Evolutionary conservation across 768 basidiomycete genomes (phyloP), one percentile per base, ranked within the genome.

Genomic region (Floccularia luteovirens): DNA sequence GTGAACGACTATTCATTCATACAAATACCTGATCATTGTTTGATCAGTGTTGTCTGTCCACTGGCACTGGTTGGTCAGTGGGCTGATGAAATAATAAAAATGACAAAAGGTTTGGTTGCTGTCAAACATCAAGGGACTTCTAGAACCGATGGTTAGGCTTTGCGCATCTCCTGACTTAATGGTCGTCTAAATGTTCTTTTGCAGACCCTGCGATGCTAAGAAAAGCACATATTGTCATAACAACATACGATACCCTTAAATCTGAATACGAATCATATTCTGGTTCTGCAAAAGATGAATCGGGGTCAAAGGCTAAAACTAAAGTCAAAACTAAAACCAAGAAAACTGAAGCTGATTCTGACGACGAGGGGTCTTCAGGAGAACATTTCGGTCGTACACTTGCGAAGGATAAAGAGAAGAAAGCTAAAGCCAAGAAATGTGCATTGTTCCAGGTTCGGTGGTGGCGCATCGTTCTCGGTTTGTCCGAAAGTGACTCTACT

Each of bases 11-110:
- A 5, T 38, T 35, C 19, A 23, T 14, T 31, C 20, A 25, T 28
- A 23, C 14, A 16, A 5, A 32, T 24, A 22, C 25, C 27, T 35
- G 41, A 41, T 41, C 19, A 49, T 32, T 37, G 20, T 34, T 28
- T 30, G n/a, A n/a, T 11, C 23, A 93, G 94, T 13, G 85, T 98
- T 25, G 66, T 97, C 22, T 88, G 85, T 38, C 94, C 94, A 2
- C 71, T 96, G 10, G 77, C 87, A 11, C 76, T 99, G 10, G 79
- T 96, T 39, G 74, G 75, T 10, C 96, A 99, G 58, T 99, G 94
- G 94, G 82, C 82, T 7, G 67, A 75, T 5, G 94, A 99, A 57
- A 79, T 91, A 33, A 58, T 73, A 38, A 88, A 81, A 49, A 79
- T 84, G 66, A 77, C 78, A 0, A 66, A 70, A 2, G 68, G 67